These are phyloP conservation scores for Ophiocordyceps sinensis DNA, from an alignment of 2,329 filamentous ascomycete species.

Conservation along the genomic window DNA sequence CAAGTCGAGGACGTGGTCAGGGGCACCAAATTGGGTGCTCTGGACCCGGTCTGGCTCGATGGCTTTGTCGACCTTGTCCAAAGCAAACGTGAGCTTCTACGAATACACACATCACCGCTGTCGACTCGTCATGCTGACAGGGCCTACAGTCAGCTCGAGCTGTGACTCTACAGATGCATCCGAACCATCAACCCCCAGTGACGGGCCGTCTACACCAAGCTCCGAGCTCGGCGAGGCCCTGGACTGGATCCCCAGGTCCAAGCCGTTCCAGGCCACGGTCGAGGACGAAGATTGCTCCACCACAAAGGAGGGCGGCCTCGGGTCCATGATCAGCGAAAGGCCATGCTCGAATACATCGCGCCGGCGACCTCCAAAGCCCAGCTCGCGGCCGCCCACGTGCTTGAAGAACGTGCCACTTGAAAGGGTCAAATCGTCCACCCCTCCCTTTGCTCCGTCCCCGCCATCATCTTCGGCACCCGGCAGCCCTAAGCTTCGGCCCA, in stretches of 20 bases:
- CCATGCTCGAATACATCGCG: neutral
- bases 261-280: constrained; percentile 8
- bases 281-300: constrained; percentile 6
- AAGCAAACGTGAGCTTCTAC: neutral
- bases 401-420: neutral
- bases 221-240: constrained; percentile 1
- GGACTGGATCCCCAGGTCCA: constrained; percentile 1
- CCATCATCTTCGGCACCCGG: constrained; percentile 1
- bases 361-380: neutral
- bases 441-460: neutral
- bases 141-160: neutral
- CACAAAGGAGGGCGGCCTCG: neutral
- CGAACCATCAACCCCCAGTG: neutral
- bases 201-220: neutral
- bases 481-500: constrained; percentile 8
- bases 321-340: neutral
- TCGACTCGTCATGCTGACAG: neutral
- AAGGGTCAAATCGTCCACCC: neutral
- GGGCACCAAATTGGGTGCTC: constrained; percentile 4
- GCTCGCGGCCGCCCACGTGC: neutral
- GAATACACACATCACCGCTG: too few relatives aligned
- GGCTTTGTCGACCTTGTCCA: constrained; percentile 4
- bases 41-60: constrained; percentile 3
- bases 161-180: neutral
- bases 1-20: constrained; percentile 7